Conservation (phyloP, 805 yeast species). For the Zygosaccharomyces lentus region DNA sequence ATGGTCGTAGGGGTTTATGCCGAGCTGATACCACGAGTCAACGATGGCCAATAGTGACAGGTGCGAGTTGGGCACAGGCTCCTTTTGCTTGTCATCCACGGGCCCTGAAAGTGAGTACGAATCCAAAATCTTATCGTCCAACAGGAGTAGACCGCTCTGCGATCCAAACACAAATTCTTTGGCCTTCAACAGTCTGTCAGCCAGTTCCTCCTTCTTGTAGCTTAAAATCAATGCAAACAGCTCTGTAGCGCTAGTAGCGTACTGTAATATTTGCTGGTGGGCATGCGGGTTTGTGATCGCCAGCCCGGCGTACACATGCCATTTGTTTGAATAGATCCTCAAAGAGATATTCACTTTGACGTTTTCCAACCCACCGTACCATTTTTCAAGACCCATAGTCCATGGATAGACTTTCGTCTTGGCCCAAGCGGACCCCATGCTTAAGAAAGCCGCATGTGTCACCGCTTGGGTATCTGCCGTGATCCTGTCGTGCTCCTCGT, state of each 20-base stretch:
- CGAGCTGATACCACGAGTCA: slow-evolving; percentile 84
- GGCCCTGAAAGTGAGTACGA: slow-evolving; percentile 70
- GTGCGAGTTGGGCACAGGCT: slow-evolving; percentile 70
- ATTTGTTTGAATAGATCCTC: slow-evolving; percentile 86
- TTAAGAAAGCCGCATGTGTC: slow-evolving; percentile 93
- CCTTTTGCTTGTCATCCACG: slow-evolving; percentile 33
- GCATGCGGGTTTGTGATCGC: slow-evolving; percentile 96
- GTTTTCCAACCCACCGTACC: slow-evolving; percentile 93
- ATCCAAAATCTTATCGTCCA: slow-evolving; percentile 76
- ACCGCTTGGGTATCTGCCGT: slow-evolving; percentile 99
- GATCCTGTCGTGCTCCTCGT: slow-evolving; percentile 87
- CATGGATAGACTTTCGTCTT: slow-evolving; percentile 82
- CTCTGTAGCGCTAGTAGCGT: slow-evolving; percentile 78
- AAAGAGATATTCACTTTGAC: slow-evolving; percentile 92
- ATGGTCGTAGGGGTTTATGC: slow-evolving; percentile 91
- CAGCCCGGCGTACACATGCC: slow-evolving; percentile 98
- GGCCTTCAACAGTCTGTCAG: slow-evolving; percentile 57
- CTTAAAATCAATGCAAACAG: slow-evolving; percentile 79
- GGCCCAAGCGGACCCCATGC: slow-evolving; percentile 97
- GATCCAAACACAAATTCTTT: slow-evolving; percentile 73
- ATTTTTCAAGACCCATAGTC: slow-evolving; percentile 48
- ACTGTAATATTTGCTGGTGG: slow-evolving; percentile 84
- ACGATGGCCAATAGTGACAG: slow-evolving; percentile 84
- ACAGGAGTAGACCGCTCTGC: slow-evolving; percentile 51
- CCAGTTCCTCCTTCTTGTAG: slow-evolving; percentile 55